Evolutionary conservation across 164 flowering plant genomes (phyloP), one percentile per base, ranked within the genome.

Genomic region (Umbilicus rupestris): DNA sequence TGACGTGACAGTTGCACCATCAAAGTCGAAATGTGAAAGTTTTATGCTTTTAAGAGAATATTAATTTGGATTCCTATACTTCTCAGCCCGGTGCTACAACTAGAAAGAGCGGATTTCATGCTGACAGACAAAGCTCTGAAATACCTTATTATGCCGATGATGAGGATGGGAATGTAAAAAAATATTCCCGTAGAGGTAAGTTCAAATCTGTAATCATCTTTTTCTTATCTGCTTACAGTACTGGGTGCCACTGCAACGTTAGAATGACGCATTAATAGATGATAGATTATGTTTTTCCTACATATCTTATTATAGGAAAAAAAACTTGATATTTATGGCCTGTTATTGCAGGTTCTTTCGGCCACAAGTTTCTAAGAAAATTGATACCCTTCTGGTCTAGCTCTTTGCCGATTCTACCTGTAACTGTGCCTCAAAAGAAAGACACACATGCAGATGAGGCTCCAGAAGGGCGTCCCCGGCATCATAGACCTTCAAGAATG

Each of bases 331-430:
- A 58, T 35, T 30, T 30, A 42, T 26, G 16, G 15, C 3, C 63
- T 20, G 39, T 66, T 16, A 58, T 64, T 82, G 74, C 73, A 95
- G 99, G 99, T 72, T 80, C 97, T 50, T 74, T 95, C 70, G 90
- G 83, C 47, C 88, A 92, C 58, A 92, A 92, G 76, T 84, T 95
- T 69, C 80, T 95, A 5, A 83, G 92, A 69, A 79, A 87, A 67
- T 69, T 95, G 75, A 76, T 92, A 57, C 97, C 97, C 57, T 95
- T 95, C 75, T 95, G 99, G 97, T 95, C 99, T 29, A 87, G 83
- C 79, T 75, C 97, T 41, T 73, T 95, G 66, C 99, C 99, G 64
- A 88, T 87, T 69, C 74, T 92, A 58, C 99, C 99, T 39, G 97
- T 95, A 65, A 95, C 96, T 71, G 97, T 92, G 45, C 99, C 99